Evolutionary conservation across 2,329 filamentous ascomycete genomes (phyloP).

Genomic region (Fusarium udum): DNA sequence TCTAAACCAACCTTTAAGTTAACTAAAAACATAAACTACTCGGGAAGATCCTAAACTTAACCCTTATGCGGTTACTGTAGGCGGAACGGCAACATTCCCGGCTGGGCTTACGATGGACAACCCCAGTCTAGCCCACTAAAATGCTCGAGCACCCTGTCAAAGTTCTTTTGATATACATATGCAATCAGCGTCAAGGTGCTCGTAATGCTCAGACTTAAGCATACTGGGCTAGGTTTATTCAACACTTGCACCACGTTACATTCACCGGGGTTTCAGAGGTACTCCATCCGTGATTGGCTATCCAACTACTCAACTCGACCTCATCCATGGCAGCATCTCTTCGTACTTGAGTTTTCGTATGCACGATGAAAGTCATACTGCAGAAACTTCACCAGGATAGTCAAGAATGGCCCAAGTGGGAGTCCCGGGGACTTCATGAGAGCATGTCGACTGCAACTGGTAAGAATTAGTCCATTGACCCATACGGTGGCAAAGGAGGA

Average conservation of each 20-base stretch:
- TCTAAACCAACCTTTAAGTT: neutral
- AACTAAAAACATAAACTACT: neutral
- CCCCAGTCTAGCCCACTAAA: neutral
- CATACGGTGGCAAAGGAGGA: neutral
- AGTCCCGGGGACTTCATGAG: neutral
- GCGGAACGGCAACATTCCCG: neutral
- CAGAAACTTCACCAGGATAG: neutral
- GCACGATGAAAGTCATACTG: neutral
- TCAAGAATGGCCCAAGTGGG: neutral
- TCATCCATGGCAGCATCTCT: neutral
- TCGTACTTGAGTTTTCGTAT: neutral
- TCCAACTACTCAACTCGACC: neutral
- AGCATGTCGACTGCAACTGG: neutral
- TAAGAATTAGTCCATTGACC: neutral
- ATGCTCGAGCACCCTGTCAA: neutral
- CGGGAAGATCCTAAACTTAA: neutral
- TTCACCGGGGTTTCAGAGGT: neutral
- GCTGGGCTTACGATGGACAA: neutral
- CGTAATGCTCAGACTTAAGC: neutral
- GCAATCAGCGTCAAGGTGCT: neutral
- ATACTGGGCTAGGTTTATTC: neutral
- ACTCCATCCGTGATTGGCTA: neutral
- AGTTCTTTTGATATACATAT: neutral
- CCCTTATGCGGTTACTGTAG: neutral
- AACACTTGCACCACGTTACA: neutral